These are phyloP conservation scores for Tulasnella sp. DNA, from an alignment of 768 basidiomycete species.

Conservation along the genomic window DNA sequence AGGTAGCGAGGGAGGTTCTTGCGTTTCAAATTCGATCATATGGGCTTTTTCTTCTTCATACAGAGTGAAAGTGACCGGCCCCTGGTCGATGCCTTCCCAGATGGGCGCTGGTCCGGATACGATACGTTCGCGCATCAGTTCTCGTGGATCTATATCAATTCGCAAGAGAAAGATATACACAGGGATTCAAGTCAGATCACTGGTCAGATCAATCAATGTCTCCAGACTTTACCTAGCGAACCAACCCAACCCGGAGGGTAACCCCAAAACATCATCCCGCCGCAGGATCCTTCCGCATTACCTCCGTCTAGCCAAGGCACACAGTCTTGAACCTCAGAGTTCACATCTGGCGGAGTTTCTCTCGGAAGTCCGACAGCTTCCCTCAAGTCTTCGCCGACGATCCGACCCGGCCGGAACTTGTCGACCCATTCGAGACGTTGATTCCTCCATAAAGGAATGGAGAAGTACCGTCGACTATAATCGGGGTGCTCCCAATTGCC, in stretches of 20 bases:
- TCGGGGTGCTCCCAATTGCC: constrained; percentile 17
- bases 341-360: constrained; percentile 18
- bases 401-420: constrained; percentile 47
- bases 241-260: constrained; percentile 65
- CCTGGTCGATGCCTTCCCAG: not conserved
- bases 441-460: constrained; percentile 44
- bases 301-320: constrained; percentile 36
- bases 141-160: constrained; percentile 47
- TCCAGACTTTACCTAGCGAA: constrained; percentile 12
- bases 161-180: no score
- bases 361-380: constrained; percentile 40
- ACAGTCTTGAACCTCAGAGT: constrained; percentile 23
- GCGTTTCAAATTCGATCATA: not conserved
- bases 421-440: constrained; percentile 51
- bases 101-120: constrained; percentile 21
- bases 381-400: constrained; percentile 37
- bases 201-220: not conserved
- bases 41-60: not conserved
- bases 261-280: constrained; percentile 57
- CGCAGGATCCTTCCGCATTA: not conserved
- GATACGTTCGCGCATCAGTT: constrained; percentile 38
- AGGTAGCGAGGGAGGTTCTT: not conserved
- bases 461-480: constrained; percentile 31
- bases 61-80: not conserved
- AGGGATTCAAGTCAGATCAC: not conserved